Percentiles rank a stretch among this genome's conserved stretches.
phyloP scores from a whole-genome alignment of 306 rosid genomes.

The Trichosanthes truncata region DNA sequence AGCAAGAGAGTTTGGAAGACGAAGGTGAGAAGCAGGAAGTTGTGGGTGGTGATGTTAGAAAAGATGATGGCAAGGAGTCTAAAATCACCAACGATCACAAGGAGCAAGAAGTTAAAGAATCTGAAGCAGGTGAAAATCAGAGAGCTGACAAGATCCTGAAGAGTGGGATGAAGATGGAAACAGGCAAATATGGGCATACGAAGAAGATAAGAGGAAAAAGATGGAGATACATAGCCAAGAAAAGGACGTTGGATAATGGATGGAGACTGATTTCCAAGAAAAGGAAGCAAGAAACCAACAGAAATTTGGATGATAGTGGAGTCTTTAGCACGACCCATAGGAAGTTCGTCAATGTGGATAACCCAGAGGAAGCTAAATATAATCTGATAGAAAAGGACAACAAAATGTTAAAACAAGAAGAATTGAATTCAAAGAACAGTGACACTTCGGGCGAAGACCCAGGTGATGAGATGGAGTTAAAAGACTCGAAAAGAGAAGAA shows the following conservation, averaged over 20 bases:
- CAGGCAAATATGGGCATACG: constrained; percentile 26
- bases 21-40: not conserved
- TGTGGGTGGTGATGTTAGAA: not conserved
- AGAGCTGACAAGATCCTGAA: not conserved
- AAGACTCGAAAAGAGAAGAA: constrained; percentile 16
- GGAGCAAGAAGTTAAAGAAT: constrained; percentile 7
- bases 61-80: not conserved
- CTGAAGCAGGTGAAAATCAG: not conserved
- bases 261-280: constrained; percentile 23
- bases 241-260: constrained; percentile 22
- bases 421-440: not conserved
- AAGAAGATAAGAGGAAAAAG: constrained; percentile 28
- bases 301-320: constrained; percentile 8
- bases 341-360: constrained; percentile 7
- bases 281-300: constrained; percentile 16
- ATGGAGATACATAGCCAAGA: constrained; percentile 32
- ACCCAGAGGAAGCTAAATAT: constrained; percentile 8
- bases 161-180: not conserved
- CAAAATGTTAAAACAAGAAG: not conserved
- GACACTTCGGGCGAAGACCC: constrained; percentile 5
- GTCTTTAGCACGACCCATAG: constrained; percentile 13
- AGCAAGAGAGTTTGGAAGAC: constrained; percentile 10
- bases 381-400: not conserved
- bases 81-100: not conserved
- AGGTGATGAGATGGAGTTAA: not conserved